These are phyloP conservation scores for Trematosphaeria pertusa DNA, from an alignment of 2,329 filamentous ascomycete genomes.

Conservation along the genomic window DNA sequence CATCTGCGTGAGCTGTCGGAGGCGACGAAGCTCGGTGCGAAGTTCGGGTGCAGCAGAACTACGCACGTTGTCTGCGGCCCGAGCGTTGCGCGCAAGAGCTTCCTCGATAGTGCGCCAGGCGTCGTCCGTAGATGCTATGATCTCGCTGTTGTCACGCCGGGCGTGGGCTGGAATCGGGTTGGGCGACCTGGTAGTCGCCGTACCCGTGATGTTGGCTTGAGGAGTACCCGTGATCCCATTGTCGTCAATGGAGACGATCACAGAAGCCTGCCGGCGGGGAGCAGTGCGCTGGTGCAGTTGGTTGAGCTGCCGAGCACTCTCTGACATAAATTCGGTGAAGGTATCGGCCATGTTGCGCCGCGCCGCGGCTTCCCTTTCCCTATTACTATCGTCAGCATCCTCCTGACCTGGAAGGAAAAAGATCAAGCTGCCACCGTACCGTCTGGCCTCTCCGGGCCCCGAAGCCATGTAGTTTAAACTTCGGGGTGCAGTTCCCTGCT, in stretches of 20 bases:
- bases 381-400: constrained; percentile 18
- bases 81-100: constrained; percentile 49
- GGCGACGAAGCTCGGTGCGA: constrained; percentile 40
- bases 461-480: constrained; percentile 53
- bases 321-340: constrained; percentile 31
- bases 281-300: constrained; percentile 28
- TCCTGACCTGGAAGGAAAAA: too few relatives aligned
- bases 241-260: constrained; percentile 45
- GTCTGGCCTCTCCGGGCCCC: constrained; percentile 27
- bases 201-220: constrained; percentile 37
- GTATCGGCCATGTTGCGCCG: constrained; percentile 24
- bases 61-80: constrained; percentile 25
- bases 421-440: constrained; percentile 31
- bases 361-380: constrained; percentile 25
- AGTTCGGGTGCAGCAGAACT: constrained; percentile 39
- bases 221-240: constrained; percentile 23
- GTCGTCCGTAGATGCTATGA: constrained; percentile 46
- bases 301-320: constrained; percentile 29
- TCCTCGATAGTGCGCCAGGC: constrained; percentile 59
- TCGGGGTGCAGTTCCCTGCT: constrained; percentile 44
- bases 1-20: constrained; percentile 45
- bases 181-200: constrained; percentile 38
- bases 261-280: constrained; percentile 50
- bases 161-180: constrained; percentile 40
- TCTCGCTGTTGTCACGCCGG: constrained; percentile 36